Base-by-base conservation (phyloP, 2,329 filamentous ascomycete species). In the Decorospora gaudefroyi region DNA sequence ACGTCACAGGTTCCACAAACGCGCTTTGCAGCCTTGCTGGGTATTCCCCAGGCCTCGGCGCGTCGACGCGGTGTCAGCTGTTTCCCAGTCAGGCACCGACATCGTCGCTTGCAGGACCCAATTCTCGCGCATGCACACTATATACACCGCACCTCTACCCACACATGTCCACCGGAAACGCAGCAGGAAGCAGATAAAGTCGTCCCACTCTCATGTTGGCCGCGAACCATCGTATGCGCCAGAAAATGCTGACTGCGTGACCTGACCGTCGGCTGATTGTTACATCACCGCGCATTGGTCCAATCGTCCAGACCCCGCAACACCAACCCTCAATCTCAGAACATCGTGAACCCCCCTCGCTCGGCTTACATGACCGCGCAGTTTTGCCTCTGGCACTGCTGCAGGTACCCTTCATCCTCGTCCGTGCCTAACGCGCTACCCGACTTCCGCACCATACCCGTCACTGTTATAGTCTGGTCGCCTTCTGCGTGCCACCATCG, bases 401-500 rank as follows among this genome's bases (percentile, higher is more conserved):
- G 88, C 61, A 96, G 71, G 68, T 95, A 96, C 0, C 87, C 86
- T 39, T 84, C 81, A 35, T 90, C 88, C 46, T 90, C 87, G 4
- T 83, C 82, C 3, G 78, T 79, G 1, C 80, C 83, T 29, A 68
- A 51, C 35, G 56, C 67, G 23, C 57, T 62, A 4, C 71, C 70
- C 33, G 70, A 67, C 57, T 78, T 85, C 59, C 86, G 80, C 59
- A 87, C 83, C 13, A 88, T 73, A 0, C 93, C 93, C 13, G 80
- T 84, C 6, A 96, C 78, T 50, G 80, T 87, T 41, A 99, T 77
- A 33, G 75, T 84, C 72, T 97, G 92, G 56, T 90, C 83, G 2
- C 92, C 93, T 42, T 86, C 85, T 1, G 82, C 83, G 72, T 99
- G 91, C 91, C 92, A 96, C 93, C 93, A 99, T 58, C 82, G 83